Evolutionary conservation across 768 basidiomycete species (phyloP), one percentile per base, ranked within the genome.

Genomic region (Terana coerulea): DNA sequence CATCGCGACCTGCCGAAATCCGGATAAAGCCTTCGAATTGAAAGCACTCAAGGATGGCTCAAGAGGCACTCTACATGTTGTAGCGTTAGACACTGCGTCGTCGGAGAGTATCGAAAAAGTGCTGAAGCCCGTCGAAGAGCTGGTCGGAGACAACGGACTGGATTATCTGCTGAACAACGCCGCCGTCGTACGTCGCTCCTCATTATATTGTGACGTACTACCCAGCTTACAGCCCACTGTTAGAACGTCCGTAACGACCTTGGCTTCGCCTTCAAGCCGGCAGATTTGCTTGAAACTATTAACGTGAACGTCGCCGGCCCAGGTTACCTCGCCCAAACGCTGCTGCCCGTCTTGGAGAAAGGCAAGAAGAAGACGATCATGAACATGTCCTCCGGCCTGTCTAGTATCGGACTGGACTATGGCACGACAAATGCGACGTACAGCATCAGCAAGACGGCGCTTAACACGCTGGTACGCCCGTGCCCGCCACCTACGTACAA

Each of bases 81-180:
- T 70, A 9, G 37, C 55, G 28, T 59, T 73, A n/a, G 70, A 73
- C 46, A 62, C 66, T 25, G 51, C 51, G 7, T 55, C 66, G 43
- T 46, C 59, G 35, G 54, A 44, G 11, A 61, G 64, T 35, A 67
- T 72, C 53, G 51, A 61, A 3, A 52, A 37, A 1, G 64, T 68
- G 5, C 59, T 54, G 9, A 44, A 54, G 33, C 33, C 52, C 6
- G 63, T 67, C n/a, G 61, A 57, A 31, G 58, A 47, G 34, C 45
- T 68, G 19, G 54, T 73, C 12, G 64, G 58, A 3, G 57, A 56
- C 31, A 25, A 43, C 2, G 69, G 72, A 8, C 55, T 74, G 6
- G 70, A 75, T 57, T 73, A 71, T 45, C 60, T 75, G 19, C 53
- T 71, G 50, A 75, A 72, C 60, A 72, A 71, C 45, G 70, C 72